Conservation (phyloP, 768 basidiomycete species). For the Tephrocybe sp. region DNA sequence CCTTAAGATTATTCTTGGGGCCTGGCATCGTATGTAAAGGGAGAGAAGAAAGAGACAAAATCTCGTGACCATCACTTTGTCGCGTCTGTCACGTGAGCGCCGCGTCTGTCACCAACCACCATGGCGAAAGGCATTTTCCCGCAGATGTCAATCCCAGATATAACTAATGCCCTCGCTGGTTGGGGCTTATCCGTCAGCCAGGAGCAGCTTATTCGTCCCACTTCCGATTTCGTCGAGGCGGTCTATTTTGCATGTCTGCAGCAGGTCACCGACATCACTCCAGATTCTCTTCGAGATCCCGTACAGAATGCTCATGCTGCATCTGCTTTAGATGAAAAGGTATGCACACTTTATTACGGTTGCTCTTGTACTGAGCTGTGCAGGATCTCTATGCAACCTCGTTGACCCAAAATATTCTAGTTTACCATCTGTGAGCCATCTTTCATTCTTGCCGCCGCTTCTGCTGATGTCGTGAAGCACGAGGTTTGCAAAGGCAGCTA, state of each 20-base stretch:
- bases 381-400: conserved; percentile 68
- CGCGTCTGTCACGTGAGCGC: conserved; percentile 22
- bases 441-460: not conserved
- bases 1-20: conserved; percentile 38
- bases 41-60: not conserved
- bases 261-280: conserved; percentile 63
- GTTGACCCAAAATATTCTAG: conserved; percentile 58
- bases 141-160: conserved; percentile 60
- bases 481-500: conserved; percentile 70
- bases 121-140: conserved; percentile 61
- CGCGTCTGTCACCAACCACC: conserved; percentile 21
- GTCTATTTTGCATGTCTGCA: conserved; percentile 72
- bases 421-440: conserved; percentile 62
- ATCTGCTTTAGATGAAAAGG: conserved; percentile 53
- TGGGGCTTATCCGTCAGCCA: conserved; percentile 69
- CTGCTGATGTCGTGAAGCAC: conserved; percentile 34
- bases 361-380: not conserved
- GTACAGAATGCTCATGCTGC: conserved; percentile 51
- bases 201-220: conserved; percentile 67
- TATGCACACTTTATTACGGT: conserved; percentile 25
- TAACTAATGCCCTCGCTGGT: conserved; percentile 58
- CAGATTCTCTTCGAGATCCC: conserved; percentile 57
- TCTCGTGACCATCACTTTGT: conserved; percentile 7
- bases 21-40: conserved; percentile 14
- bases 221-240: conserved; percentile 65